Conservation (phyloP, 805 yeast species). For the Kluyveromyces starmeri region DNA sequence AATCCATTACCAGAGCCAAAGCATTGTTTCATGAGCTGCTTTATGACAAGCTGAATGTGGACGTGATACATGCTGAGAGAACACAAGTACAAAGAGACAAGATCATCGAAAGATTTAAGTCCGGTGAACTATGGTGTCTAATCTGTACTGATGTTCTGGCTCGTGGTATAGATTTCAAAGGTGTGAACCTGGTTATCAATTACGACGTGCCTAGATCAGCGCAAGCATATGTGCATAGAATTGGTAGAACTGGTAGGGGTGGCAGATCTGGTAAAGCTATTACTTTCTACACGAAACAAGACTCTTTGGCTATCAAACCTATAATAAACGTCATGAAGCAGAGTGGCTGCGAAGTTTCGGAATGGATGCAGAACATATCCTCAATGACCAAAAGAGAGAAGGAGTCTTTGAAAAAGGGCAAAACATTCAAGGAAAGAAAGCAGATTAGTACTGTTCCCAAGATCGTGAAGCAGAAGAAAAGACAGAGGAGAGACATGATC, state of each 20-base stretch:
- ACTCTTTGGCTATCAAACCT: slow-evolving; percentile 62
- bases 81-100: slow-evolving; percentile 81
- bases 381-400: slow-evolving; percentile 59
- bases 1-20: slow-evolving; percentile 87
- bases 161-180: slow-evolving; percentile 95
- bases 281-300: slow-evolving; percentile 90
- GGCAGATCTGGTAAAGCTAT: slow-evolving; percentile 81
- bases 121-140: slow-evolving; percentile 91
- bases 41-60: slow-evolving; percentile 88
- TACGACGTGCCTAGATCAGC: slow-evolving; percentile 94
- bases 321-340: slow-evolving; percentile 93
- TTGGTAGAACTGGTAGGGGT: slow-evolving; percentile 98
- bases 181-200: slow-evolving; percentile 87
- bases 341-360: slow-evolving; percentile 66
- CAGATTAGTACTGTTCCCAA: slow-evolving; percentile 81
- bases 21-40: slow-evolving; percentile 88
- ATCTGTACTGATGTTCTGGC: slow-evolving; percentile 95
- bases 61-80: slow-evolving; percentile 92
- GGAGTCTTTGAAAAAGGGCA: slow-evolving; percentile 46
- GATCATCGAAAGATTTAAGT: slow-evolving; percentile 73
- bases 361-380: slow-evolving; percentile 72
- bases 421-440: slow-evolving; percentile 45
- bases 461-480: slow-evolving; percentile 54
- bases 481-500: slow-evolving; percentile 60
- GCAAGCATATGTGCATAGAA: slow-evolving; percentile 93